Conservation (phyloP, 768 basidiomycete species). For the Flagelloscypha sp. region DNA sequence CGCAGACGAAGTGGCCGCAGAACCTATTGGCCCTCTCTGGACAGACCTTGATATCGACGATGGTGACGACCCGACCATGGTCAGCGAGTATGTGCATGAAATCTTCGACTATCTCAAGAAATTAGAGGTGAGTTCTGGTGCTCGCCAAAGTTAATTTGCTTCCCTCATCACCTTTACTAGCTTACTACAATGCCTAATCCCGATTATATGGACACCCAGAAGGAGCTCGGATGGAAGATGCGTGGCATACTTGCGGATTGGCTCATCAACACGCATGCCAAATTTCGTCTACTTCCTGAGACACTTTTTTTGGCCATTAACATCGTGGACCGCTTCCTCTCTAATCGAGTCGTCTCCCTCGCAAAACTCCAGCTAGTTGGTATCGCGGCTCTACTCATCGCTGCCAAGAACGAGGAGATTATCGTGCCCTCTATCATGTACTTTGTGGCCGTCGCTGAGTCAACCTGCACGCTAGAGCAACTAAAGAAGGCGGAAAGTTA, state of each 20-base stretch:
- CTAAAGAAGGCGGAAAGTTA: conserved; percentile 87
- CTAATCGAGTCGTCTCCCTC: conserved; percentile 64
- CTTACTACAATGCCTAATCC: conserved; percentile 69
- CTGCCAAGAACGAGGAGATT: conserved; percentile 91
- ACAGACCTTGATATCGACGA: conserved; percentile 86
- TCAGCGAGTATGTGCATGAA: conserved; percentile 83
- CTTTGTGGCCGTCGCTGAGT: conserved; percentile 73
- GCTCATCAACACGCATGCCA: conserved; percentile 85
- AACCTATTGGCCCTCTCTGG: conserved; percentile 52
- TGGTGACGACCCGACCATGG: conserved; percentile 84
- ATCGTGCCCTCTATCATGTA: conserved; percentile 78
- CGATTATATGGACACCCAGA: conserved; percentile 78
- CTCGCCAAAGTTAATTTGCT: conserved; percentile 2
- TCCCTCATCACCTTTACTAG: conserved; percentile 30
- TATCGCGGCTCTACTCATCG: conserved; percentile 77
- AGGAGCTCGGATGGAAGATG: conserved; percentile 83
- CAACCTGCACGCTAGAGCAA: conserved; percentile 67
- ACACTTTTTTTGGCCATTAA: conserved; percentile 87
- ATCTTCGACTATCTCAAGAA: conserved; percentile 81
- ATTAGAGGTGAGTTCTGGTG: conserved; percentile 53
- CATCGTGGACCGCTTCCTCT: conserved; percentile 73
- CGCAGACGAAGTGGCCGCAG: conserved; percentile 32
- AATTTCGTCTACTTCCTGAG: conserved; percentile 81
- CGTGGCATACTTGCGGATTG: conserved; percentile 86
- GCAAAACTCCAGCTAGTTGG: conserved; percentile 89